These are phyloP conservation scores for Hevea brasiliensis DNA, from an alignment of 345 rosid species.

Conservation along the genomic window DNA sequence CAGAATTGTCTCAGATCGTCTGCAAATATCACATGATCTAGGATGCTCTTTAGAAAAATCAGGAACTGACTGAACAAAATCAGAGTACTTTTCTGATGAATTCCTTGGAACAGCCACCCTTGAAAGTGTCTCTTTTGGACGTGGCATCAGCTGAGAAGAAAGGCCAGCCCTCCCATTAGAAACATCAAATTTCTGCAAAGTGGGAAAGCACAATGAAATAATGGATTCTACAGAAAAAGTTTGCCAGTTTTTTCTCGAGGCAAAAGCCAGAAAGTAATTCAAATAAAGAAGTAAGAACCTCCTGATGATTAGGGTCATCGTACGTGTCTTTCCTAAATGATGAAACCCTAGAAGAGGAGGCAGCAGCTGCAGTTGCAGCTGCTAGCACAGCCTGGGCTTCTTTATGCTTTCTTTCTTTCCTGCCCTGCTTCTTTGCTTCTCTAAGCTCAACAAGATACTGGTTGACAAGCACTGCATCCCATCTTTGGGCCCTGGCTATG, in stretches of 20 bases:
- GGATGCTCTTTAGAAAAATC: slow-evolving; percentile 66
- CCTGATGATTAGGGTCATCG: slow-evolving; percentile 65
- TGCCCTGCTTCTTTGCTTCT: slow-evolving; percentile 94
- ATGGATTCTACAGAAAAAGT: background rate
- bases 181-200: slow-evolving; percentile 51
- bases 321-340: slow-evolving; percentile 72
- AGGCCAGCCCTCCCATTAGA: slow-evolving; percentile 58
- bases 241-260: background rate
- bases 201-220: slow-evolving; percentile 1
- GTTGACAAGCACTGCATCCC: slow-evolving; percentile 83
- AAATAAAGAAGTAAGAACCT: slow-evolving; percentile 45
- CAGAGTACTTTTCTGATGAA: slow-evolving; percentile 66
- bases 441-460: slow-evolving; percentile 74
- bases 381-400: slow-evolving; percentile 98
- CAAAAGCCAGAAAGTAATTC: background rate
- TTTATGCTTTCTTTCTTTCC: slow-evolving; percentile 90
- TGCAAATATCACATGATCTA: slow-evolving; percentile 88
- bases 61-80: slow-evolving; percentile 40
- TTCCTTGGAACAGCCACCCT: slow-evolving; percentile 54
- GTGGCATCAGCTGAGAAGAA: slow-evolving; percentile 53
- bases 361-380: slow-evolving; percentile 98
- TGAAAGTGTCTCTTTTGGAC: slow-evolving; percentile 62
- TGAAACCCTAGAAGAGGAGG: slow-evolving; percentile 89
- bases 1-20: slow-evolving; percentile 76
- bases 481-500: slow-evolving; percentile 52